Percentiles rank a stretch among this genome's conserved stretches.
phyloP scores from a whole-genome alignment of 2,329 filamentous ascomycete genomes.

The Fusarium tjaetaba region DNA sequence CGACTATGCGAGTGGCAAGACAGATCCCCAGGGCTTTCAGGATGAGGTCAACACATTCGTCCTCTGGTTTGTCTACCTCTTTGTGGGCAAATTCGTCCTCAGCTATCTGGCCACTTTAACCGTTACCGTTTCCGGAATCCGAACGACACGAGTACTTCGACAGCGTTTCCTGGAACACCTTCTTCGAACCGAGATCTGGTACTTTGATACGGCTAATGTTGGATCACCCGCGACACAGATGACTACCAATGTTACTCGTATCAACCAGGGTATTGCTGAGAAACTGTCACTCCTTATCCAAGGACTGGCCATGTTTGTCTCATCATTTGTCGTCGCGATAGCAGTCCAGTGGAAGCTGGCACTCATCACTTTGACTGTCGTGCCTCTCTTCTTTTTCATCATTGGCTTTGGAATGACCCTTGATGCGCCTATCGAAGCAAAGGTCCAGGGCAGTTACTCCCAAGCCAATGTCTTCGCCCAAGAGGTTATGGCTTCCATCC shows the following conservation, averaged over 20 bases:
- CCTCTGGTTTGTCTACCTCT: slow-evolving; percentile 33
- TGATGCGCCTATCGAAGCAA: slow-evolving; percentile 46
- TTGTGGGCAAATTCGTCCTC: slow-evolving; percentile 24
- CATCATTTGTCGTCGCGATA: slow-evolving; percentile 52
- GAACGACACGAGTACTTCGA: slow-evolving; percentile 26
- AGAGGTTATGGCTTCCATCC: slow-evolving; percentile 48
- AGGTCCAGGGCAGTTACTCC: slow-evolving; percentile 45
- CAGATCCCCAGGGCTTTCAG: slow-evolving; percentile 1
- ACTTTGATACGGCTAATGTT: slow-evolving; percentile 21
- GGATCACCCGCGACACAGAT: slow-evolving; percentile 44
- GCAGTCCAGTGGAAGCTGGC: slow-evolving; percentile 55
- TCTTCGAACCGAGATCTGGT: slow-evolving; percentile 30
- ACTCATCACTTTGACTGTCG: slow-evolving; percentile 49
- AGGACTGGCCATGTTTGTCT: slow-evolving; percentile 48
- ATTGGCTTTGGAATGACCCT: slow-evolving; percentile 40
- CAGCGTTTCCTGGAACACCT: slow-evolving; percentile 15
- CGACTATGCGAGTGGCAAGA: slow-evolving; percentile 16
- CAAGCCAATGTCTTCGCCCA: slow-evolving; percentile 48
- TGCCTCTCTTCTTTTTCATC: slow-evolving; percentile 43
- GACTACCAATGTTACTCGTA: slow-evolving; percentile 50
- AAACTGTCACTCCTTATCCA: slow-evolving; percentile 52
- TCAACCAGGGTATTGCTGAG: slow-evolving; percentile 52
- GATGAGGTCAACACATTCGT: slow-evolving; percentile 15
- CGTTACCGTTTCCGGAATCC: slow-evolving; percentile 17
- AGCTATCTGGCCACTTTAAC: slow-evolving; percentile 10